phyloP scores from a whole-genome alignment of 306 rosid species.

The Fragaria vesca region DNA sequence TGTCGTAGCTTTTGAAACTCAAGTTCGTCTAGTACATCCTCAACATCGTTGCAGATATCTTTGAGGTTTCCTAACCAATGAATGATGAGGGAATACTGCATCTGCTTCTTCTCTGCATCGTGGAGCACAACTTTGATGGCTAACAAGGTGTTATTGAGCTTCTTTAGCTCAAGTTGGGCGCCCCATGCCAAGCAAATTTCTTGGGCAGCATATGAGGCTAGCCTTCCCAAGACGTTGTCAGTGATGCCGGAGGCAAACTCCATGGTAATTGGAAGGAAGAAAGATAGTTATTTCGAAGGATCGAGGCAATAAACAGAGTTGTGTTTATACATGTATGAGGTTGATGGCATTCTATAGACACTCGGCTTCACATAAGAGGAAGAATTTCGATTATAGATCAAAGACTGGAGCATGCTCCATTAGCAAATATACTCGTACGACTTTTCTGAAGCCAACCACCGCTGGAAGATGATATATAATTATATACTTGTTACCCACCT shows the following conservation, averaged over 20 bases:
- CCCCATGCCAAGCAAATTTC: not conserved
- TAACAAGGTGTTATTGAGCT: not conserved
- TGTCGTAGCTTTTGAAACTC: not conserved
- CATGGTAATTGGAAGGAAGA: not conserved
- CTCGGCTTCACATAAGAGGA: too few relatives aligned
- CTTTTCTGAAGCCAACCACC: too few relatives aligned
- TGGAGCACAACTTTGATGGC: not conserved
- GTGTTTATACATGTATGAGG: constrained; percentile 8
- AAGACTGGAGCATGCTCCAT: too few relatives aligned
- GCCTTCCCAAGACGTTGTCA: not conserved
- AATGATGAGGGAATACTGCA: not conserved
- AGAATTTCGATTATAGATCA: too few relatives aligned
- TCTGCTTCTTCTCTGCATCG: constrained; percentile 10
- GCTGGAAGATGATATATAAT: too few relatives aligned
- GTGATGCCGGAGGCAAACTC: not conserved
- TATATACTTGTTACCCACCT: too few relatives aligned
- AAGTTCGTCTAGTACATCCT: constrained; percentile 4
- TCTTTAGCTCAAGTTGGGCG: not conserved
- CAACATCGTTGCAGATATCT: not conserved
- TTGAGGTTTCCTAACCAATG: not conserved
- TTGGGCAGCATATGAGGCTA: not conserved
- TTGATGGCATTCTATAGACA: too few relatives aligned
- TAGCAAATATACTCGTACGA: too few relatives aligned
- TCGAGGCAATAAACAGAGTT: too few relatives aligned
- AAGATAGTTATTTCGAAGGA: too few relatives aligned